Percentiles rank a stretch among this genome's conserved stretches.
Conservation (phyloP, 169 alveolate genomes). For the Plasmodium coatneyi region DNA sequence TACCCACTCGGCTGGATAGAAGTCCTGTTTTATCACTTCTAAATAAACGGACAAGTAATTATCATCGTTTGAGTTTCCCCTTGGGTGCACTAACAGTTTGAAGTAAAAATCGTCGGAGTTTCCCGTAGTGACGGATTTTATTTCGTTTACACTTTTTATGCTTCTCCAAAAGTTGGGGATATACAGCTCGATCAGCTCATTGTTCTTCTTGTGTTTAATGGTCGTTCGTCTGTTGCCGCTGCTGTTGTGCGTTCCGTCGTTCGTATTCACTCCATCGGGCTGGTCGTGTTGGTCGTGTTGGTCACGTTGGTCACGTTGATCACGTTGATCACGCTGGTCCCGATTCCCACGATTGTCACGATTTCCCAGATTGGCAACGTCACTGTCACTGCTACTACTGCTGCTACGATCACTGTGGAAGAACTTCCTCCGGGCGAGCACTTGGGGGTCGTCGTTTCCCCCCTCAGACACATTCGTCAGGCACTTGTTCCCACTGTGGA, state of each 20-base stretch:
- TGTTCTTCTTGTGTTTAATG: constrained; percentile 26
- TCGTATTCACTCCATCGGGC: neutral
- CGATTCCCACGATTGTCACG: neutral
- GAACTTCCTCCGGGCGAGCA: neutral
- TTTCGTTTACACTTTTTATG: constrained; percentile 91
- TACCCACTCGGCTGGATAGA: constrained; percentile 93
- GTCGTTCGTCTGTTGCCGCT: neutral
- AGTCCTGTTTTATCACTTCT: constrained; percentile 92
- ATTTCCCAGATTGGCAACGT: neutral
- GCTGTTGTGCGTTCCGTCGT: neutral
- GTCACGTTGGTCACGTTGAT: neutral
- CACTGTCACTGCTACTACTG: neutral
- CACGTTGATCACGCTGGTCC: neutral
- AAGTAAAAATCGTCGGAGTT: constrained; percentile 90
- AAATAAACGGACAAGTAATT: constrained; percentile 90
- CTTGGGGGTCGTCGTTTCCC: neutral
- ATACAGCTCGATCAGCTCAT: constrained; percentile 83
- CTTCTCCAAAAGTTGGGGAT: constrained; percentile 91
- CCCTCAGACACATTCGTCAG: neutral
- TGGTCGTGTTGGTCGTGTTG: neutral
- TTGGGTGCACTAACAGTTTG: constrained; percentile 90
- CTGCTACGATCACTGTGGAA: neutral
- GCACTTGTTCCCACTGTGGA: neutral
- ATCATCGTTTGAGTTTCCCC: constrained; percentile 93
- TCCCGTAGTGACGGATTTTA: constrained; percentile 92